Conservation (phyloP, 192 early-diverging fungal genomes). For the Dissophora globulifera region DNA sequence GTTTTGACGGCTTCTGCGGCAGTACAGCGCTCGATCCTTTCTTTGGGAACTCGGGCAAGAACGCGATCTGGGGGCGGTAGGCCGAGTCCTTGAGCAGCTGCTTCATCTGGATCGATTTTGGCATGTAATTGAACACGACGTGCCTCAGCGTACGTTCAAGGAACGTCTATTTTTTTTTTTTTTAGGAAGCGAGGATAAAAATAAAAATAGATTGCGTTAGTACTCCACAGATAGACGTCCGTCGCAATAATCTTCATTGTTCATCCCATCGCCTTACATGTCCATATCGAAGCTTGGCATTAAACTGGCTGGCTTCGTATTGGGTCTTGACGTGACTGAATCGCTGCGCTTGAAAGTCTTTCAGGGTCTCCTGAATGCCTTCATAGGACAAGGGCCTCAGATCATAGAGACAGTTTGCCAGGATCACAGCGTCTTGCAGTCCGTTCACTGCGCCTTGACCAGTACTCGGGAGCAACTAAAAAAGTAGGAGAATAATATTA, state of each 20-base stretch:
- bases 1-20: constrained; percentile 15
- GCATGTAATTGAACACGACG: constrained; percentile 13
- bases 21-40: neutral
- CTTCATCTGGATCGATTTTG: neutral
- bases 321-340: neutral
- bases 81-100: neutral
- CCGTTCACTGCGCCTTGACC: constrained; percentile 20
- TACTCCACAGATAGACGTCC: neutral
- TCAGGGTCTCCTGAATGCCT: constrained; percentile 1
- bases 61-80: constrained; percentile 13
- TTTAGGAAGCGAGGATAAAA: neutral
- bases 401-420: constrained; percentile 25
- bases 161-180: constrained; percentile 11
- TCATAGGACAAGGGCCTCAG: neutral
- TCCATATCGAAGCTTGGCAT: constrained; percentile 1
- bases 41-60: neutral
- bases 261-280: too few relatives aligned
- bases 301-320: neutral
- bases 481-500: too few relatives aligned
- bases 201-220: neutral
- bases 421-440: constrained; percentile 22
- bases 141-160: neutral
- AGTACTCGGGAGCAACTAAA: constrained; percentile 19
- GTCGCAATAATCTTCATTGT: neutral
- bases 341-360: constrained; percentile 4